Evolutionary conservation across 2,329 filamentous ascomycete genomes (phyloP), one percentile per base, ranked within the genome.

Genomic region (Boeremia lycopersici): DNA sequence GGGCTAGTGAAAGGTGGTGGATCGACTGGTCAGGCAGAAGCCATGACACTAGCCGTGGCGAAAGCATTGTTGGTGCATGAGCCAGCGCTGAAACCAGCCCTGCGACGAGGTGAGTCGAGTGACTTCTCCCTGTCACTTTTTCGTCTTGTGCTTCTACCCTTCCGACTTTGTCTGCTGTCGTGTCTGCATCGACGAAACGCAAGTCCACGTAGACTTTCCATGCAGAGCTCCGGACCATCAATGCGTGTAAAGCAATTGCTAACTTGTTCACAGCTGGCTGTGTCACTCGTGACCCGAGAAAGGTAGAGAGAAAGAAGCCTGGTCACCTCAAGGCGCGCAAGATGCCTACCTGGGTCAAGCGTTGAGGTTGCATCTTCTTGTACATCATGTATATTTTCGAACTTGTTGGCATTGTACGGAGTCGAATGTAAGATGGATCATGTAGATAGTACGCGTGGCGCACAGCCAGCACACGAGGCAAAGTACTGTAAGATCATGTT

Each of bases 311-410:
- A 76, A 99, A 99, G 88, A 98, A 99, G 85, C 86, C 91, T 53
- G 96, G 95, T 66, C 91, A 91, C 72, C 78, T 96, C 79, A 99
- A 99, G 84, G 93, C 95, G 54, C 90, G 95, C 79, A 99, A 99
- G 87, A 96, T 89, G 86, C 93, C 93, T 57, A 85, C 95, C 69
- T 99, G 96, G 95, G 93, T 98, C 83, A 98, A 97, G 86, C 82
- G 86, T 75, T 88, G 63, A 73, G 57, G 57, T 50, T 15, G 48
- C 42, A 45, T 31, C 41, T 46, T 64, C 76, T 52, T 67, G 58
- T 61, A 48, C 49, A 60, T 58, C 45, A 43, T 62, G 53, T 60
- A 41, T 56, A 51, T 59, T 35, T 36, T 42, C 49, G 38, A 53
- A 57, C 48, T 56, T 53, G 42, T 60, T 54, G 33, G 47, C 47